These are phyloP conservation scores for Asclepias syriaca DNA, from an alignment of 257 asterid genomes.

Conservation along the genomic window DNA sequence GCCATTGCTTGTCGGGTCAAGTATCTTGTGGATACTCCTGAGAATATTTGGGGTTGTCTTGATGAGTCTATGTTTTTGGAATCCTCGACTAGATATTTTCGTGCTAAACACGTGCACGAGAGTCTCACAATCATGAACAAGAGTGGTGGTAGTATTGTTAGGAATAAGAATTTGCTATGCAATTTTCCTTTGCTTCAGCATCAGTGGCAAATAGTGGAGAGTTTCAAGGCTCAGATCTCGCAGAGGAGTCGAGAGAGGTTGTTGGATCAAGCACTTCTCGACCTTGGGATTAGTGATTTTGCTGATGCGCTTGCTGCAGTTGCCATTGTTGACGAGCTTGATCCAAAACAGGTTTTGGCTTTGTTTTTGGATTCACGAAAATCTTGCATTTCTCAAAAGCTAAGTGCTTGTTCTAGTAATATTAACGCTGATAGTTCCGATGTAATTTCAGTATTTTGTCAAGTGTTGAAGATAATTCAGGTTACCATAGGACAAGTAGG, in stretches of 20 bases:
- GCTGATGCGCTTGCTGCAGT: conserved; percentile 96
- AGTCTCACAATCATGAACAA: conserved; percentile 33
- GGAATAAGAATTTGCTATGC: conserved; percentile 49
- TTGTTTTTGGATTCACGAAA: conserved; percentile 80
- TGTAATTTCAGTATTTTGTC: conserved; percentile 77
- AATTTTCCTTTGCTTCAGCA: conserved; percentile 92
- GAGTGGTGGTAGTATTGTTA: conserved; percentile 24
- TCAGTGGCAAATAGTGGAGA: conserved; percentile 96
- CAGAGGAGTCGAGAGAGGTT: conserved; percentile 85
- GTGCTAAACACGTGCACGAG: conserved; percentile 82
- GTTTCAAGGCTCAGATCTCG: conserved; percentile 90
- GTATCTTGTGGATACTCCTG: conserved; percentile 98
- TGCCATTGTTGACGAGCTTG: conserved; percentile 77
- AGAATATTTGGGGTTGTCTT: conserved; percentile 96
- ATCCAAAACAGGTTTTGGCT: conserved; percentile 68
- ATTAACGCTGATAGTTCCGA: conserved; percentile 55
- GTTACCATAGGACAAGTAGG: conserved; percentile 92
- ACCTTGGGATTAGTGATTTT: conserved; percentile 64
- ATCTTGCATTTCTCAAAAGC: conserved; percentile 64
- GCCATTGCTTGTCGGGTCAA: conserved; percentile 94
- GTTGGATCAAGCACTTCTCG: conserved; percentile 54
- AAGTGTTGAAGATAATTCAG: conserved; percentile 79
- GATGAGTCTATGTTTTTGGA: conserved; percentile 95
- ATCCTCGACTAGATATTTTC: conserved; percentile 79
- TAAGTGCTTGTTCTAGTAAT: conserved; percentile 64